Evolutionary conservation across 2,329 filamentous ascomycete species (phyloP).

Genomic region (Cladosporium halotolerans): DNA sequence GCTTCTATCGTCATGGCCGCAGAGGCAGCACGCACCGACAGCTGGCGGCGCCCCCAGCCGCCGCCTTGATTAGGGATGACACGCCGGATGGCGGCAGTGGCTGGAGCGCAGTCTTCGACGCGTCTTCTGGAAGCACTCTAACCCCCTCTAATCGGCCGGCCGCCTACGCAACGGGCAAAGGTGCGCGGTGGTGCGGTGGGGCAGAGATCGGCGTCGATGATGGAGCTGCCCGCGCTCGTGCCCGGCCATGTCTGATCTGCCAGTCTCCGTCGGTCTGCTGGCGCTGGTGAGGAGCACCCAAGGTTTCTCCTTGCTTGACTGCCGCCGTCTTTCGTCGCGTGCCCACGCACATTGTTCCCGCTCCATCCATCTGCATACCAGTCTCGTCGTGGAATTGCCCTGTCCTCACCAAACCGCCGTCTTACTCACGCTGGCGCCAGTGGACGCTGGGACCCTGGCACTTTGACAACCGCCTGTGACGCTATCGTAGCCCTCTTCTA

Average conservation of each 20-base stretch:
- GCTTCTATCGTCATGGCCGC: no score
- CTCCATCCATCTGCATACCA: neutral
- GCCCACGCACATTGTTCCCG: conserved; percentile 6
- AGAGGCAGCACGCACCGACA: no score
- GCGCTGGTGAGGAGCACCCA: neutral
- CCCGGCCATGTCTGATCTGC: conserved; percentile 7
- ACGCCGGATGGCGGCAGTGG: conserved; percentile 6
- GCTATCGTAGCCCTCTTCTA: conserved; percentile 6
- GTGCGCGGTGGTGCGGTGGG: neutral
- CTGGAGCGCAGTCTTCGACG: conserved; percentile 3
- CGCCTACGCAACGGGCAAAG: neutral
- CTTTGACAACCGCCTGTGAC: conserved; percentile 5
- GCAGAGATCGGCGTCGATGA: conserved; percentile 10
- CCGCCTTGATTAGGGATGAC: no score
- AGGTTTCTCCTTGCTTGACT: conserved; percentile 8
- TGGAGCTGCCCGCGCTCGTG: conserved; percentile 10
- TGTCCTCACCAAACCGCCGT: no score
- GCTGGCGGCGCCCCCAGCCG: no score
- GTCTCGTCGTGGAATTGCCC: no score
- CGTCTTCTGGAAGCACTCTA: conserved; percentile 10
- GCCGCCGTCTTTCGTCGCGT: conserved; percentile 3
- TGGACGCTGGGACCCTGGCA: conserved; percentile 6
- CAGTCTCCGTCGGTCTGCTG: neutral
- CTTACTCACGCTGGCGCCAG: neutral
- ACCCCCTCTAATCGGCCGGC: neutral